Evolutionary conservation across 208 protist species (phyloP), one percentile per base, ranked within the genome.

Genomic region (Herpetomonas samuelpessoai): DNA sequence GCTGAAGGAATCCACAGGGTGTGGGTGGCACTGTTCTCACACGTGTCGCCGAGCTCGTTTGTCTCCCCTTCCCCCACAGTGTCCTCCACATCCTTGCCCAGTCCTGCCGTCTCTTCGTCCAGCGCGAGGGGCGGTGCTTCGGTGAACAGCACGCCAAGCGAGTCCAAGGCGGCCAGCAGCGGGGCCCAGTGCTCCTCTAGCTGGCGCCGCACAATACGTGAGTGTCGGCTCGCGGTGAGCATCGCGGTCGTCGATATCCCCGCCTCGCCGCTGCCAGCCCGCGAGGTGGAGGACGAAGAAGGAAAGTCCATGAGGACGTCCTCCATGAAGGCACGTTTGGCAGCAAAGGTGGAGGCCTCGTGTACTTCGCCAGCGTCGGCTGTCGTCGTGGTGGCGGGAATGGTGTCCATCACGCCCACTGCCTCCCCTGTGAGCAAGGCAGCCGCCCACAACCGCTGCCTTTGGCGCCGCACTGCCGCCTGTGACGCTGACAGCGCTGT

Each of bases 161-260:
- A 51, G 24, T 71, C 62, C 31, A 67, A 19, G 19, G 68, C 67
- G 22, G 62, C 21, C 83, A 79, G 86, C 18, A 91, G 54, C 21
- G 80, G 80, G 46, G 74, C 55, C 22, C 35, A 6, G 35, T 41
- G 14, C 35, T 41, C 35, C 9, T 14, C 14, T 41, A 41, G 35
- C 35, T 41, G 35, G 14, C 14, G 35, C 35, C 35, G 35, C 6
- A 41, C 35, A 41, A 18, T 18, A 6, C 35, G 35, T 41, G 35
- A 41, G n/a, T n/a, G n/a, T n/a, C n/a, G n/a, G n/a, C n/a, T n/a
- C n/a, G n/a, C n/a, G n/a, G n/a, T n/a, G n/a, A n/a, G n/a, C n/a
- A n/a, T n/a, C n/a, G n/a, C n/a, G 35, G 35, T 18, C 35, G 35
- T 18, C 35, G 35, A 41, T 14, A 14, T 14, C 35, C 35, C 35